These are phyloP conservation scores for Rhizophagus clarus DNA, from an alignment of 192 early-diverging fungal species.

Conservation along the genomic window DNA sequence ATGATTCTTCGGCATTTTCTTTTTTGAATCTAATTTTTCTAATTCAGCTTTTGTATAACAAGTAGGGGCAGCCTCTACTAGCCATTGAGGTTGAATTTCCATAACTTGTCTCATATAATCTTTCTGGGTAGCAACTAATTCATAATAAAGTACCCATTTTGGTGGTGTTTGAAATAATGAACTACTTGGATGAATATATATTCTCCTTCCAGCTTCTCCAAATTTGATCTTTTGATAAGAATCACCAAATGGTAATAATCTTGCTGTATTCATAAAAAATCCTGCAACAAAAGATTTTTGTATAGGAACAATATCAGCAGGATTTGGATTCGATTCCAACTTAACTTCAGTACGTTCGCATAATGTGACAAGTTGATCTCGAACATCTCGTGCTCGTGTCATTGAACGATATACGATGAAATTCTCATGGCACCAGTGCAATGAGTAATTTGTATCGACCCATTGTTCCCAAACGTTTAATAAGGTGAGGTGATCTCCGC, in stretches of 20 bases:
- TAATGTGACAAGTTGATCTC: conserved; percentile 90
- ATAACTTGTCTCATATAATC: conserved; percentile 97
- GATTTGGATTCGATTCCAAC: conserved; percentile 80
- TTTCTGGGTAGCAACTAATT: conserved; percentile 88
- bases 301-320: conserved; percentile 82
- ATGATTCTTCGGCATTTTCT: conserved; percentile 32
- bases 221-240: conserved; percentile 87
- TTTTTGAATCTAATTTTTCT: conserved; percentile 22
- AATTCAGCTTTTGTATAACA: conserved; percentile 27
- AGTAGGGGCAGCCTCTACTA: conserved; percentile 59
- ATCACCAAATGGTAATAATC: conserved; percentile 84
- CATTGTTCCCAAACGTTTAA: conserved; percentile 92
- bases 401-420: conserved; percentile 93
- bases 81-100: conserved; percentile 87
- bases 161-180: conserved; percentile 79
- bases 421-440: conserved; percentile 97
- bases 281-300: conserved; percentile 92
- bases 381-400: conserved; percentile 86
- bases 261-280: conserved; percentile 94
- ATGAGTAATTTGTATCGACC: conserved; percentile 87
- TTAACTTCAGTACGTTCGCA: conserved; percentile 92
- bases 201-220: conserved; percentile 72
- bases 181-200: conserved; percentile 91
- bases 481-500: conserved; percentile 93
- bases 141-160: conserved; percentile 88